Base-by-base conservation (phyloP, 192 early-diverging fungal species). In the Rhizoclosmatium globosum region DNA sequence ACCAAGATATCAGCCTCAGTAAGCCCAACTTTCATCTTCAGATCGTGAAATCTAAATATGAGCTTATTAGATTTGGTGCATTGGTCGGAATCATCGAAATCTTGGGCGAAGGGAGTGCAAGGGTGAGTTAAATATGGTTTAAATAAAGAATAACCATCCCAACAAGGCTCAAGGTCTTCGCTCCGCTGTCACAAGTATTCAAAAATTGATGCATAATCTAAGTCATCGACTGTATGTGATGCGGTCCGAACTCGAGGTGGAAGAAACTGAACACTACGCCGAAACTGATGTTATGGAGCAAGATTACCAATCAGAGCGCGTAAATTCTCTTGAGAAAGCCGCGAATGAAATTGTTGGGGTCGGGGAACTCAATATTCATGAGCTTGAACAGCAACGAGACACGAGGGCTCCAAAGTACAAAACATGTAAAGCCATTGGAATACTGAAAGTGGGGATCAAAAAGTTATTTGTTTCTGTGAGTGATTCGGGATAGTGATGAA, bases 381-480 rank as follows among this genome's bases (percentile, higher is more conserved):
- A 53, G 17, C 6, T 53, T 13, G 50, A 53, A 17, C 50, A 53
- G 50, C 13, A 45, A 58, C 9, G 47, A 78, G 73, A 23, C 23
- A 19, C 57, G 31, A 41, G 21, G 62, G 31, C 64, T 74, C 68
- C 47, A 7, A 59, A 39, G 53, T 21, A 60, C 56, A 69, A 64
- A 21, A 19, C 44, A 23, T 48, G 47, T 17, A 53, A 66, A 64
- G 83, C 85, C 2, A 59, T 87, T 19, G 87, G 87, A 58, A 64
- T 88, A 42, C 46, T 88, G 2, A 88, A 88, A 77, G 76, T 88
- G 11, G 87, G 87, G 2, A 57, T 73, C 19, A 88, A 88, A 74
- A 78, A 73, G 23, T 47, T 88, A 13, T 88, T 88, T 77, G 78
- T 85, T 2, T 66, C 74, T 46, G 85, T 85, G 46, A 47, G 79